Evolutionary conservation across 2,329 filamentous ascomycete genomes (phyloP).

Genomic region (Cladosporium sp.): DNA sequence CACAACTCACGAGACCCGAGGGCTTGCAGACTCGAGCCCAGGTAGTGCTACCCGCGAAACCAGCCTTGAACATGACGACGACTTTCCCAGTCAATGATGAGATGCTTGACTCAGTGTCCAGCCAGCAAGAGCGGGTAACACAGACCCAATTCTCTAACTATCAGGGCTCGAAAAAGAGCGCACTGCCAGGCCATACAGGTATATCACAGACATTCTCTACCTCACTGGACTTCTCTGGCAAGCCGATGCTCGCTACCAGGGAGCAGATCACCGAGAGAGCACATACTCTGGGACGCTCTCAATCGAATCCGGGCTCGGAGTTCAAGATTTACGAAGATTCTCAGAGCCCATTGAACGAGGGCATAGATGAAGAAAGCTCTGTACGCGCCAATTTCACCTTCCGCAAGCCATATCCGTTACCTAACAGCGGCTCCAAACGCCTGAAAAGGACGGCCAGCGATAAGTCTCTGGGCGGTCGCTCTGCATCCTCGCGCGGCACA

Average conservation of each 20-base stretch:
- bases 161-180: background rate
- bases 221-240: constrained; percentile 4
- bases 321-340: constrained; percentile 7
- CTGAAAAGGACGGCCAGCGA: constrained; percentile 23
- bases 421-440: constrained; percentile 33
- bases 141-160: background rate
- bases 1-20: constrained; percentile 15
- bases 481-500: background rate
- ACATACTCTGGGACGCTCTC: background rate
- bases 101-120: background rate
- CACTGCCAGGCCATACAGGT: background rate
- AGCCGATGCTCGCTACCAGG: background rate
- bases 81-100: background rate
- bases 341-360: background rate
- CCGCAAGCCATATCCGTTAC: constrained; percentile 26
- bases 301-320: background rate
- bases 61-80: background rate
- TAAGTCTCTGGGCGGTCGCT: background rate
- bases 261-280: background rate
- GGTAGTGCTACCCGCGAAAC: background rate
- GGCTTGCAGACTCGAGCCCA: background rate
- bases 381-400: constrained; percentile 21
- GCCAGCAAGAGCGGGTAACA: background rate
- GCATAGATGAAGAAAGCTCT: background rate
- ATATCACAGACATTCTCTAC: background rate